A percentile compares a stretch with the other conserved stretches of the same genome.
Evolutionary conservation across 345 rosid species (phyloP).

Genomic region (Draba incana): DNA sequence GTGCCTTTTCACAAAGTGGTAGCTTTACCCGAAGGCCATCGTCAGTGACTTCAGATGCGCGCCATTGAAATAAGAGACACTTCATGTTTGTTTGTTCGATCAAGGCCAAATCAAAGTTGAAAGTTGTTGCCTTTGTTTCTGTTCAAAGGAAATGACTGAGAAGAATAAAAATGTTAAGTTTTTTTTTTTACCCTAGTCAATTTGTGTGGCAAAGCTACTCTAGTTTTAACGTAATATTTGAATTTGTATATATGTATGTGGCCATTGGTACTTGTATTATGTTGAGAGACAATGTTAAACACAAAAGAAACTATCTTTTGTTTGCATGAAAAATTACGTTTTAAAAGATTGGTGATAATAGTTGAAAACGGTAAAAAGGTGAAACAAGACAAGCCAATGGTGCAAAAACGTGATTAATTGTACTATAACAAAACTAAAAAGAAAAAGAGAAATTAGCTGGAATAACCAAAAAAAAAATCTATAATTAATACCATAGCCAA

Average conservation of each 20-base stretch:
- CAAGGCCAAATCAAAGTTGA: not conserved
- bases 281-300: not conserved
- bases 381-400: too few species aligned
- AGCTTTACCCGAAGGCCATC: constrained; percentile 80
- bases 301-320: not conserved
- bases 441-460: too few species aligned
- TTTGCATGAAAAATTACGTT: not conserved
- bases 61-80: constrained; percentile 8
- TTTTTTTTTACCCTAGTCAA: not conserved
- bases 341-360: not conserved
- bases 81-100: constrained; percentile 7
- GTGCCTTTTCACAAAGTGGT: constrained; percentile 87
- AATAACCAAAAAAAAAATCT: too few species aligned
- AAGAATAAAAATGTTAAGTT: constrained; percentile 14
- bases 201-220: not conserved
- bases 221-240: constrained; percentile 13
- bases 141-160: constrained; percentile 14
- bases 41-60: constrained; percentile 53
- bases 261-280: not conserved
- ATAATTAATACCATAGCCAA: too few species aligned
- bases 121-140: constrained; percentile 18
- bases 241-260: constrained; percentile 25
- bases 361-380: too few species aligned
- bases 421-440: too few species aligned
- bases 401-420: too few species aligned